These are phyloP conservation scores for Taxawa tesnikishii DNA, from an alignment of 2,329 filamentous ascomycete species.

Conservation along the genomic window DNA sequence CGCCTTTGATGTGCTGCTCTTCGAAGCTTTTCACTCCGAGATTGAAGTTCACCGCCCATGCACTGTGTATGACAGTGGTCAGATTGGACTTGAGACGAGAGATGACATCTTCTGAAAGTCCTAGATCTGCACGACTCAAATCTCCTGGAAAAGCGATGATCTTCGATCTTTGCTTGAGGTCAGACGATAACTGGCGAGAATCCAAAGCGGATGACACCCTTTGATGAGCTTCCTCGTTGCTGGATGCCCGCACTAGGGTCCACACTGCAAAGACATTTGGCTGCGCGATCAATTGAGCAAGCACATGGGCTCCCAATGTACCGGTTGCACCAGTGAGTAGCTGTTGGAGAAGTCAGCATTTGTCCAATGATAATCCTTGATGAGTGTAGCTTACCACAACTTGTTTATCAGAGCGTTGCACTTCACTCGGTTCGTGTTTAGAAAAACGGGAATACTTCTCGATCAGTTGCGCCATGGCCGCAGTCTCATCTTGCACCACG, in stretches of 20 bases:
- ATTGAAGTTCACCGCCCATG: conserved; percentile 46
- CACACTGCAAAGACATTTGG: conserved; percentile 29
- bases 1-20: conserved; percentile 30
- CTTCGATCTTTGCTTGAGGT: conserved; percentile 18
- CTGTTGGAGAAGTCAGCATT: too few relatives aligned
- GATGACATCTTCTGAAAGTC: conserved; percentile 20
- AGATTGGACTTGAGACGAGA: conserved; percentile 19
- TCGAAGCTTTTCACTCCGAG: conserved; percentile 39
- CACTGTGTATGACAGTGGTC: conserved; percentile 36
- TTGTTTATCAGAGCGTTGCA: conserved; percentile 7
- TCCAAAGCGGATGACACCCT: conserved; percentile 23
- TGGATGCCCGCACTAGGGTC: conserved; percentile 38
- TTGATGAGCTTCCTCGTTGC: conserved; percentile 18
- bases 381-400: too few relatives aligned
- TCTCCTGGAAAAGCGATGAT: conserved; percentile 27
- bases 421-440: conserved; percentile 10
- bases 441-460: conserved; percentile 29
- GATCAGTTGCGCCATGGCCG: conserved; percentile 35
- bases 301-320: conserved; percentile 47
- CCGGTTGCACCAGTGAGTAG: conserved; percentile 49
- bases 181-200: conserved; percentile 22
- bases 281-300: conserved; percentile 19
- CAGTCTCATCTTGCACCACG: conserved; percentile 21
- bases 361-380: too few relatives aligned
- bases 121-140: conserved; percentile 28